Conservation (phyloP, 257 asterid species). For the Jacaranda copaia region DNA sequence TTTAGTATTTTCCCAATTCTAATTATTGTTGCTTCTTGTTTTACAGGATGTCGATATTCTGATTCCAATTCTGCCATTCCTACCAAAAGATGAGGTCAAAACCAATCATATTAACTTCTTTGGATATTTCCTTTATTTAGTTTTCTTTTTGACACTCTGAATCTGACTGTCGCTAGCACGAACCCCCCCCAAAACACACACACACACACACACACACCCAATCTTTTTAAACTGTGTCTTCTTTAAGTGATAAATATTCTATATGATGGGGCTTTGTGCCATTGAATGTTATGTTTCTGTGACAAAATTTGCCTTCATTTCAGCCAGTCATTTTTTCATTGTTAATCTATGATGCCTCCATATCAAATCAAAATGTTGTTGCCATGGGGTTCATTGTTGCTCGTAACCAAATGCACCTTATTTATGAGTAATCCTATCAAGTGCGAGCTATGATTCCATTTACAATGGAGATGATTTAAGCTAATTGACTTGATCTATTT, state of each 20-base stretch:
- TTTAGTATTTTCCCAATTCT: slow-evolving; percentile 22
- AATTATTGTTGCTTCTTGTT: slow-evolving; percentile 31
- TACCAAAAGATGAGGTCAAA: slow-evolving; percentile 85
- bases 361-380: background rate
- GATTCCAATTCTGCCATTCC: slow-evolving; percentile 83
- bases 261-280: slow-evolving; percentile 20
- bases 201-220: no score
- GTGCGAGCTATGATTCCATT: slow-evolving; percentile 19
- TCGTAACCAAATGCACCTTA: slow-evolving; percentile 8
- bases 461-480: slow-evolving; percentile 24
- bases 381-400: background rate
- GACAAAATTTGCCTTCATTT: slow-evolving; percentile 16
- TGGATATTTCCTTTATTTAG: slow-evolving; percentile 26
- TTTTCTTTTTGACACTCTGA: slow-evolving; percentile 25
- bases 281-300: slow-evolving; percentile 10
- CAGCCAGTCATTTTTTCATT: background rate
- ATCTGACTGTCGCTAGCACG: slow-evolving; percentile 25
- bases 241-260: slow-evolving; percentile 2
- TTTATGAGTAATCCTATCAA: background rate
- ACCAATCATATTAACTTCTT: slow-evolving; percentile 31
- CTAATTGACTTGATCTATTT: background rate
- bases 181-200: no score
- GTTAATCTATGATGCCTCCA: slow-evolving; percentile 24
- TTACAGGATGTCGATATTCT: slow-evolving; percentile 87
- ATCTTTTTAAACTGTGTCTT: slow-evolving; percentile 14